Evolutionary conservation across 108 stramenopile genomes (phyloP).

Genomic region (Tribonema minus): DNA sequence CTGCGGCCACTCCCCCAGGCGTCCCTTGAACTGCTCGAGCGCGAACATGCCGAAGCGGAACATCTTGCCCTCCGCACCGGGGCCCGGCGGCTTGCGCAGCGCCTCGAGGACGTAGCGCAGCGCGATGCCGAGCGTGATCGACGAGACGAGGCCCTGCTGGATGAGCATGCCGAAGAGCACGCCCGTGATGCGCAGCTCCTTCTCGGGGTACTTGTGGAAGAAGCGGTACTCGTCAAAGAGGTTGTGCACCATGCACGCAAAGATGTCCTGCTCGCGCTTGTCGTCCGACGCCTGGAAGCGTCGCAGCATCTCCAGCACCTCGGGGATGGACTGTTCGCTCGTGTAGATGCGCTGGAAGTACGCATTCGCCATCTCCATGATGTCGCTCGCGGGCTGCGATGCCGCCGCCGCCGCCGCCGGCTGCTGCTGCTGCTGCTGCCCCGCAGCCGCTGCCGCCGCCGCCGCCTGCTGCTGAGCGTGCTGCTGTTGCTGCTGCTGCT

Average conservation of each 20-base stretch:
- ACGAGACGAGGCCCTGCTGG: conserved; percentile 93
- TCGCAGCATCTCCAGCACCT: conserved; percentile 91
- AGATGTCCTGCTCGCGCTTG: conserved; percentile 88
- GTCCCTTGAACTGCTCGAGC: conserved; percentile 89
- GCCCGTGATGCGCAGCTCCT: conserved; percentile 96
- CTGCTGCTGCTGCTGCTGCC: conserved; percentile 26
- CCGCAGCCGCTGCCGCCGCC: conserved; percentile 23
- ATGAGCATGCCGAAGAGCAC: conserved; percentile 93
- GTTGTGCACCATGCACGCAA: conserved; percentile 97
- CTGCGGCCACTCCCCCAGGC: conserved; percentile 97
- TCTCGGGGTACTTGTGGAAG: conserved; percentile 96
- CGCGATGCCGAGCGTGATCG: conserved; percentile 95
- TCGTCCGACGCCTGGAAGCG: conserved; percentile 86
- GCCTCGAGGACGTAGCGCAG: conserved; percentile 95
- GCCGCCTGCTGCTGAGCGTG: conserved; percentile 17
- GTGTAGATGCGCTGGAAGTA: conserved; percentile 98
- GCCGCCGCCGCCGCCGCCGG: conserved; percentile 27
- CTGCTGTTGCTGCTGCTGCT: conserved; percentile 2
- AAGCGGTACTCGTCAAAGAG: conserved; percentile 97
- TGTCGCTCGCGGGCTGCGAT: conserved; percentile 61
- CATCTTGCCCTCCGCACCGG: conserved; percentile 77
- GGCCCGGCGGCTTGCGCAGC: conserved; percentile 77
- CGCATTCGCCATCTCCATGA: conserved; percentile 88
- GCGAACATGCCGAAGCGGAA: conserved; percentile 98
- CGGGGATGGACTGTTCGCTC: conserved; percentile 81